These are phyloP conservation scores for Xylaria sp. DNA, from an alignment of 2,329 filamentous ascomycete genomes.

Conservation along the genomic window DNA sequence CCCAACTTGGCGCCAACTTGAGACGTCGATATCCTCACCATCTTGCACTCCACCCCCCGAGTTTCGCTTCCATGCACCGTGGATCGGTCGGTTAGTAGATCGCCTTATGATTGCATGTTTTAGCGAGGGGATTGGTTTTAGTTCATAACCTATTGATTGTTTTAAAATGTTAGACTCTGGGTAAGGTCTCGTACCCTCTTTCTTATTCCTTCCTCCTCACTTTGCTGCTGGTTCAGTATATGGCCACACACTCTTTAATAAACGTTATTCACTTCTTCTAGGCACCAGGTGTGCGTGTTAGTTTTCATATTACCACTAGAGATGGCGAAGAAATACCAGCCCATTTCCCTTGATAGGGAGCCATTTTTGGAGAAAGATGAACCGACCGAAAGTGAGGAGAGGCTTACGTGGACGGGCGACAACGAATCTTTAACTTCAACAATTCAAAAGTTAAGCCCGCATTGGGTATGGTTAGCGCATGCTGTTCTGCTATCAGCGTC, in stretches of 20 bases:
- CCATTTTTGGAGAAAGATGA: slow-evolving; percentile 40
- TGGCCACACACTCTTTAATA: not conserved
- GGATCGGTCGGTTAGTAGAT: slow-evolving; percentile 22
- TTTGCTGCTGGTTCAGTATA: slow-evolving; percentile 19
- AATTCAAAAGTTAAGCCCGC: slow-evolving; percentile 33
- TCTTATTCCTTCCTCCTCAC: slow-evolving; percentile 9
- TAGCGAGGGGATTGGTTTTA: slow-evolving; percentile 21
- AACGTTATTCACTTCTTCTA: slow-evolving; percentile 26
- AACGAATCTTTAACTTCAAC: slow-evolving; percentile 25
- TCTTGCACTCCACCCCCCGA: slow-evolving; percentile 22
- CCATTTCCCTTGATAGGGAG: slow-evolving; percentile 47
- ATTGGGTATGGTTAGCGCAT: slow-evolving; percentile 50
- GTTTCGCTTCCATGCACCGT: slow-evolving; percentile 26
- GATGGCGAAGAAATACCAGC: slow-evolving; percentile 46
- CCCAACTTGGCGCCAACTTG: slow-evolving; percentile 32
- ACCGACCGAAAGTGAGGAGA: slow-evolving; percentile 33
- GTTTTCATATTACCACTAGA: slow-evolving; percentile 23
- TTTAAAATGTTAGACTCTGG: not conserved
- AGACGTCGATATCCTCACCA: slow-evolving; percentile 31
- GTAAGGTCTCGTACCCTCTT: not conserved
- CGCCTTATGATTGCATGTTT: slow-evolving; percentile 22
- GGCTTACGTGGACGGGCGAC: slow-evolving; percentile 30
- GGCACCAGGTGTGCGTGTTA: slow-evolving; percentile 40
- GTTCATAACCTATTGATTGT: not conserved
- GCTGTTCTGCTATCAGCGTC: slow-evolving; percentile 48